phyloP scores from a whole-genome alignment of 768 basidiomycete genomes.

The Erythrobasidium yunnanense region DNA sequence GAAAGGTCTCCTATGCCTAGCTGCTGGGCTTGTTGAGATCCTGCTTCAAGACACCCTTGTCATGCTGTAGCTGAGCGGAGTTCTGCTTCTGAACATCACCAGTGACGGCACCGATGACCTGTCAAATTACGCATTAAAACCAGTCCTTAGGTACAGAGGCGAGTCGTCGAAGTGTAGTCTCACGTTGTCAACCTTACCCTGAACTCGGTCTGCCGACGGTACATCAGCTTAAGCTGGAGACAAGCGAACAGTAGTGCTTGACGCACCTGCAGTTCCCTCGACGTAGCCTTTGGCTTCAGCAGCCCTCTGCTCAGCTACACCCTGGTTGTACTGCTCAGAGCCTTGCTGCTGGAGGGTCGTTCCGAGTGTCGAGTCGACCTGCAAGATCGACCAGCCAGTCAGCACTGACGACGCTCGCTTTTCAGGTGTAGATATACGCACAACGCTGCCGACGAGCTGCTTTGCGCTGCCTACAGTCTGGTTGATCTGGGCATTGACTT shows the following conservation, averaged over 20 bases:
- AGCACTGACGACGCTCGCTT: not conserved
- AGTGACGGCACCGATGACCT: not conserved
- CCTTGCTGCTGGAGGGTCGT: not conserved
- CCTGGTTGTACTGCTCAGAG: not conserved
- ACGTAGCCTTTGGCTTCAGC: constrained; percentile 2
- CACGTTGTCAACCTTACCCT: not conserved
- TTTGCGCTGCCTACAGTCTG: not conserved
- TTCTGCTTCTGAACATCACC: not conserved
- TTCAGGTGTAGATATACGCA: not conserved
- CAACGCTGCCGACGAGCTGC: not conserved
- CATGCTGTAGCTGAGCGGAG: not conserved
- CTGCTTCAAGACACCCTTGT: constrained; percentile 2
- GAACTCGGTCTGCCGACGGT: not conserved
- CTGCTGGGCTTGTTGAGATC: not conserved
- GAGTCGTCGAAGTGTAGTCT: not conserved
- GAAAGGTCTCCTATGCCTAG: too few relatives aligned
- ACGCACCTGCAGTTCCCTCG: not conserved
- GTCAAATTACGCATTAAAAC: too few relatives aligned
- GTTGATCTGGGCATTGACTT: not conserved
- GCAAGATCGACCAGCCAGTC: not conserved
- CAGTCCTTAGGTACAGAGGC: not conserved
- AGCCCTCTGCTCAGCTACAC: not conserved
- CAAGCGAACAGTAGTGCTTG: not conserved
- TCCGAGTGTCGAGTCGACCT: not conserved
- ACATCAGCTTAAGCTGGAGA: not conserved